These are phyloP conservation scores for Ceratobasidium sp. DNA, from an alignment of 1,284 basidiomycete species.

Conservation along the genomic window DNA sequence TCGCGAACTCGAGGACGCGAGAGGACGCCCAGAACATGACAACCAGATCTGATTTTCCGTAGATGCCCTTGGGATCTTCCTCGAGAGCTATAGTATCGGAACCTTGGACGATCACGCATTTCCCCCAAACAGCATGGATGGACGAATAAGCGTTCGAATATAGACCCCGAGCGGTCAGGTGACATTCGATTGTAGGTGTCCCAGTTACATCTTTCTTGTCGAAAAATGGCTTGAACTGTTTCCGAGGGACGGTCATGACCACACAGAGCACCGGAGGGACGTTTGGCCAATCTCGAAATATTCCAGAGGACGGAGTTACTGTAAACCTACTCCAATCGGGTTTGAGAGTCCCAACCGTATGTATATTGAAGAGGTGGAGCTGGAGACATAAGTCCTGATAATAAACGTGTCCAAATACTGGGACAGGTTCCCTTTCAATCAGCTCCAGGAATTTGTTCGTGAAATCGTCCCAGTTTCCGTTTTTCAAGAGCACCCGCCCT, in stretches of 20 bases:
- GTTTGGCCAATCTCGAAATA: background rate
- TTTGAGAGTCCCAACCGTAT: background rate
- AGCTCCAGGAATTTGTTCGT: no score
- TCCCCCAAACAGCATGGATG: slow-evolving; percentile 12
- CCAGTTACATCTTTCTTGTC: background rate
- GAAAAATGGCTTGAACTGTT: background rate
- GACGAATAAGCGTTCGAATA: background rate
- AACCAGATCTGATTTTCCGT: slow-evolving; percentile 17
- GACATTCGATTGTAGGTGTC: background rate
- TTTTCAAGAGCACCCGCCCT: no score
- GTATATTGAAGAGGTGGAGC: slow-evolving; percentile 6
- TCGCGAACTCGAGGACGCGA: no score
- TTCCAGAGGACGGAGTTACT: background rate
- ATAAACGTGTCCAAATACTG: background rate
- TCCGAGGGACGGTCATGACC: slow-evolving; percentile 13
- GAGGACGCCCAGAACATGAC: slow-evolving; percentile 29
- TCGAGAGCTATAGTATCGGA: slow-evolving; percentile 5
- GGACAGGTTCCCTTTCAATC: no score
- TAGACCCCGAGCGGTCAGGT: background rate
- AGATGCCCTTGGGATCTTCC: background rate
- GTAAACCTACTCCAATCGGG: background rate
- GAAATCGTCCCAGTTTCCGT: no score
- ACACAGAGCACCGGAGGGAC: slow-evolving; percentile 24
- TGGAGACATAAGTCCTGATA: slow-evolving; percentile 27
- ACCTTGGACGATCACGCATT: background rate